A percentile compares a stretch with the other conserved stretches of the same genome.
Conservation (phyloP, 2,329 filamentous ascomycete genomes). For the Fusarium mundagurra region DNA sequence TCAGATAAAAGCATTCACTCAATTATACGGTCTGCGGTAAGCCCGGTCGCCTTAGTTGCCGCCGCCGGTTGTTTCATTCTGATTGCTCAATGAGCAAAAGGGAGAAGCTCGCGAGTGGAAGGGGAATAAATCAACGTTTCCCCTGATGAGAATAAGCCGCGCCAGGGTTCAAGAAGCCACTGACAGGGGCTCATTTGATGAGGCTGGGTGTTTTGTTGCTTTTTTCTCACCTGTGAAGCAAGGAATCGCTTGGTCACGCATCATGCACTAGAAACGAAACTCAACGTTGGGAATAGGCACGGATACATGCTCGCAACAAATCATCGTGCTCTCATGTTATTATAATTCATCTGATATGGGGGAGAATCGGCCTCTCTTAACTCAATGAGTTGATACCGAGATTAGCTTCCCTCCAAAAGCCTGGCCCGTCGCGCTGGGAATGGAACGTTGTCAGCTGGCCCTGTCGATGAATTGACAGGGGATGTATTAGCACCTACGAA, state of each 20-base stretch:
- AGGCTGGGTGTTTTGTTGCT: slow-evolving; percentile 19
- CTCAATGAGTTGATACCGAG: slow-evolving; percentile 40
- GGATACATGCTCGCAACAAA: not conserved
- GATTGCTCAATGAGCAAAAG: slow-evolving; percentile 36
- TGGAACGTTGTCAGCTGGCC: slow-evolving; percentile 30
- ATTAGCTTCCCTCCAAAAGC: slow-evolving; percentile 37
- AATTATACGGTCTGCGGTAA: not conserved
- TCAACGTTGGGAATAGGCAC: not conserved
- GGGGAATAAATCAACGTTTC: slow-evolving; percentile 13
- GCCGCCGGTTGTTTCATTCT: slow-evolving; percentile 37
- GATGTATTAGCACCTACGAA: slow-evolving; percentile 5
- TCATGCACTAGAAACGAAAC: not conserved
- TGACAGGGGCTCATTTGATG: slow-evolving; percentile 21
- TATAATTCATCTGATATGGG: slow-evolving; percentile 22
- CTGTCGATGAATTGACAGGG: slow-evolving; percentile 25
- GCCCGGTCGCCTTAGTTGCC: slow-evolving; percentile 27
- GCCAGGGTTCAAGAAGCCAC: slow-evolving; percentile 18
- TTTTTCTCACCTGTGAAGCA: slow-evolving; percentile 15
- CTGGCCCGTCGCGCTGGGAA: slow-evolving; percentile 42
- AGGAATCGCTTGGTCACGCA: slow-evolving; percentile 1
- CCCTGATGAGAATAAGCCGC: slow-evolving; percentile 27
- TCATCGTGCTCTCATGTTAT: not conserved
- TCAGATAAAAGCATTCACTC: slow-evolving; percentile 1
- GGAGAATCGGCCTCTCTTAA: slow-evolving; percentile 27
- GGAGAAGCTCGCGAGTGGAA: slow-evolving; percentile 22